Base-by-base conservation (phyloP, 2,329 filamentous ascomycete genomes). In the Verticillium nubilum region DNA sequence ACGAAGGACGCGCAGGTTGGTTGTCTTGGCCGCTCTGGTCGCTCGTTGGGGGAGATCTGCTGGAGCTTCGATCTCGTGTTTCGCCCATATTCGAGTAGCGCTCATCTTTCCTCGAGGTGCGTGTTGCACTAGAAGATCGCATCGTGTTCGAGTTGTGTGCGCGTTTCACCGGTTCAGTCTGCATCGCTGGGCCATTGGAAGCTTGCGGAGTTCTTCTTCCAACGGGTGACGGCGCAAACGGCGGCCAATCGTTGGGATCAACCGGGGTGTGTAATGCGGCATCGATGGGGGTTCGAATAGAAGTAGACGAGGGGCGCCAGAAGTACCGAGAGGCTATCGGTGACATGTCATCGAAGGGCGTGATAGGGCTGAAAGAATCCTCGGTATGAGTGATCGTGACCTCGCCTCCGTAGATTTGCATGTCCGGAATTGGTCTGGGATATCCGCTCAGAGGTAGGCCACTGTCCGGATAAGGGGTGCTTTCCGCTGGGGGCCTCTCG, bases 1-100 rank as follows among this genome's bases (percentile, higher is more conserved):
- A 74, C 0, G 65, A 58, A 0, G 72, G 71, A 2, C 71, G 67
- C 0, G 54, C 53, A 0, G 63, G 25, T 10, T 50, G 23, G 10
- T 15, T 17, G 3, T 52, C 28, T 1, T 33, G 37, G 9, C 52
- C 50, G 13, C 50, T 47, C 1, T 27, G 27, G 42, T 52, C n/a
- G 10, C 4, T 12, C n/a, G 9, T 25, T 3, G 37, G 37, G 1
- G 37, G 37, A 47, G 37, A 47, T 25, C 37, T n/a, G n/a, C 37
- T 47, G 4, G 37, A 19, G 37, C 37, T 47, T 9, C 37, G 10
- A 6, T 53, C 50, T 3, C 35, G 47, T 33, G 23, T 55, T 5
- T n/a, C 23, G 3, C 35, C 35, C 10, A 5, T 55, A 12, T 31
- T 25, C 5, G n/a, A 5, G 7, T 31, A 28, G 1, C 27, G 33